Base-by-base conservation (phyloP, 257 asterid genomes). In the Penstemon davidsonii region DNA sequence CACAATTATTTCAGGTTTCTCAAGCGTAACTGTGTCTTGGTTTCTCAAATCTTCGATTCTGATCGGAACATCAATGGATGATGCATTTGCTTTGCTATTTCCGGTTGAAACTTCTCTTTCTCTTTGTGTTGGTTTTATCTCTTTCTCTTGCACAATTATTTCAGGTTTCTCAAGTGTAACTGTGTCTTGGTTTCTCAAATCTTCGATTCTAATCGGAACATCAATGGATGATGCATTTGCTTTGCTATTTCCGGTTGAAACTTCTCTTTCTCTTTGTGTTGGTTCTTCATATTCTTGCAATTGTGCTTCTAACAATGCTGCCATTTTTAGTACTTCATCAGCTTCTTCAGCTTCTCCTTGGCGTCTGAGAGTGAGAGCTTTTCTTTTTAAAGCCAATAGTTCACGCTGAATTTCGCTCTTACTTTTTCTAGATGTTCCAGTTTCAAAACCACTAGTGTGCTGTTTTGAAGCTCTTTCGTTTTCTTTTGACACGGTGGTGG, bases 361-460 rank as follows among this genome's bases (percentile, higher is more conserved):
- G 59, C 88, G 91, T 80, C 99, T 86, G 76, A 94, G 74, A 5
- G 84, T 74, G 76, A 79, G 92, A 49, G 95, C 87, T 81, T 91
- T 94, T 71, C 99, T 74, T 79, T 94, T 94, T 76, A 91, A 73
- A 8, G 85, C 75, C 56, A 94, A 78, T 37, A 94, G 85, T 65
- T 88, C 96, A 70, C 96, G 87, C 88, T 88, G 96, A 71, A 91
- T 84, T 33, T 91, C 97, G 51, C 82, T 78, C 79, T 77, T 91
- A 74, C 89, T 83, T 74, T 80, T 90, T 68, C 67, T 80, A 53
- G 89, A 66, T 41, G 61, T 73, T 64, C 62, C 76, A 51, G 66
- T 51, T 68, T 55, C 78, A 50, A 63, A 54, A 25, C 37, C 60
- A 50, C 59, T 75, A 1, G 43, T 40, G 66, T 69, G 19, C 19